These are phyloP conservation scores for Knoxia roxburghii DNA, from an alignment of 257 asterid species.

Conservation along the genomic window DNA sequence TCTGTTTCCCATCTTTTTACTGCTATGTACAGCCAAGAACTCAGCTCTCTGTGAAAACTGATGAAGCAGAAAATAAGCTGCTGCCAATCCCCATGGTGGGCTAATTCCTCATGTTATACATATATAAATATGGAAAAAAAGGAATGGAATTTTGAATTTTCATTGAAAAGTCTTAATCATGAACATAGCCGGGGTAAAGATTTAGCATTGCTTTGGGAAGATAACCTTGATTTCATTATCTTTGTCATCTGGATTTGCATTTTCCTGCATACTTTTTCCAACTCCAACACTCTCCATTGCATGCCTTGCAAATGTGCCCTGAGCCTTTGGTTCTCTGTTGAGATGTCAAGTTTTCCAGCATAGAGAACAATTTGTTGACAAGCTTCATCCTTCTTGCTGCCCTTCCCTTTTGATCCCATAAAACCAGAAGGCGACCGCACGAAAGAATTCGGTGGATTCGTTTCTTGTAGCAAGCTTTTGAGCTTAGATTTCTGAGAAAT, in stretches of 20 bases:
- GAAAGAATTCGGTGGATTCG: constrained; percentile 21
- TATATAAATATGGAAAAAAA: constrained; percentile 11
- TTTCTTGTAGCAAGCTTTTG: constrained; percentile 57
- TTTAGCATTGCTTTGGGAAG: constrained; percentile 41
- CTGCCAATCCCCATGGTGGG: constrained; percentile 17
- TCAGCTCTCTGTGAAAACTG: constrained; percentile 26
- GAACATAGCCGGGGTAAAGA: constrained; percentile 76
- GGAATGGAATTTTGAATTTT: constrained; percentile 4
- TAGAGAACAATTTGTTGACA: constrained; percentile 63
- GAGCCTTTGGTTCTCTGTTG: constrained; percentile 63
- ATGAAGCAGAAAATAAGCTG: constrained; percentile 12
- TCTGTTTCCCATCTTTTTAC: constrained; percentile 4
- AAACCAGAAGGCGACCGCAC: constrained; percentile 20
- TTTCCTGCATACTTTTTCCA: constrained; percentile 66
- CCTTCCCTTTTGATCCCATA: constrained; percentile 10
- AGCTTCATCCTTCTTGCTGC: constrained; percentile 19
- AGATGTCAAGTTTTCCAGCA: constrained; percentile 51
- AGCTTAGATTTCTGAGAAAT: constrained; percentile 55
- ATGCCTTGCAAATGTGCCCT: constrained; percentile 71
- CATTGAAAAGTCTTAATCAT: constrained; percentile 23
- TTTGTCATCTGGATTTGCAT: constrained; percentile 74
- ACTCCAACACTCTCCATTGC: constrained; percentile 79
- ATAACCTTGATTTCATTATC: constrained; percentile 60
- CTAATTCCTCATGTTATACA: constrained; percentile 21
- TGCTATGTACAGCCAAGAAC: constrained; percentile 20